phyloP scores from a whole-genome alignment of 164 flowering plant genomes.

The Magnolia changhungtana region DNA sequence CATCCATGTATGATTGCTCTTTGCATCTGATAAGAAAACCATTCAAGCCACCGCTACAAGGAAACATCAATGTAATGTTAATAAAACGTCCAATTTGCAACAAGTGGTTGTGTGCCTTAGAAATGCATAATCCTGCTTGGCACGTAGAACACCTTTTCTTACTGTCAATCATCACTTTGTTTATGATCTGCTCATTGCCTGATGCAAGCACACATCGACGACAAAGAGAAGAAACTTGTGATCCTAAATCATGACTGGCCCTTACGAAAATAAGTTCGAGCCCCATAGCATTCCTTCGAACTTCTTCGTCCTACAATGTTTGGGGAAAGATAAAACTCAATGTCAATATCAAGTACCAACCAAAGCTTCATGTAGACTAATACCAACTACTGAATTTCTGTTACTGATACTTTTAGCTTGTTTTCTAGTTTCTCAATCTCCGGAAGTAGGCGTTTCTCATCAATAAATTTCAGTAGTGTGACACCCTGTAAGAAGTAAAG shows the following conservation, averaged over 20 bases:
- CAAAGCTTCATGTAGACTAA: neutral
- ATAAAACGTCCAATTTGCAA: neutral
- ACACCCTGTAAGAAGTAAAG: conserved; percentile 23
- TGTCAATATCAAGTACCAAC: neutral
- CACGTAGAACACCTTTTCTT: neutral
- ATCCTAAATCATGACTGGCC: conserved; percentile 3
- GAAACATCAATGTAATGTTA: neutral
- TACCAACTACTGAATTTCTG: neutral
- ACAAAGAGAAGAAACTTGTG: conserved; percentile 1
- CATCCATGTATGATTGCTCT: neutral
- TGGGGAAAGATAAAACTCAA: neutral
- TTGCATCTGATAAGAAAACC: conserved; percentile 8
- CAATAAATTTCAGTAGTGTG: conserved; percentile 39
- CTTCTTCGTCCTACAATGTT: conserved; percentile 17
- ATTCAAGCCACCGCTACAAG: conserved; percentile 18
- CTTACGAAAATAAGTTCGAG: conserved; percentile 18
- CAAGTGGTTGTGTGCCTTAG: neutral
- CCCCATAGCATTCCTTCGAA: conserved; percentile 16
- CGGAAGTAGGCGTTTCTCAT: conserved; percentile 27
- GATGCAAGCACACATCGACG: neutral
- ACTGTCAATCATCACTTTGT: neutral
- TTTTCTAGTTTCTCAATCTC: conserved; percentile 27
- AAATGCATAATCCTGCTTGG: neutral
- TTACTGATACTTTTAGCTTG: conserved; percentile 25
- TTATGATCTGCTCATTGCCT: neutral